A percentile compares a stretch with the other conserved stretches of the same genome.
Conservation (phyloP, 768 basidiomycete genomes). For the Pisolithus microcarpus region DNA sequence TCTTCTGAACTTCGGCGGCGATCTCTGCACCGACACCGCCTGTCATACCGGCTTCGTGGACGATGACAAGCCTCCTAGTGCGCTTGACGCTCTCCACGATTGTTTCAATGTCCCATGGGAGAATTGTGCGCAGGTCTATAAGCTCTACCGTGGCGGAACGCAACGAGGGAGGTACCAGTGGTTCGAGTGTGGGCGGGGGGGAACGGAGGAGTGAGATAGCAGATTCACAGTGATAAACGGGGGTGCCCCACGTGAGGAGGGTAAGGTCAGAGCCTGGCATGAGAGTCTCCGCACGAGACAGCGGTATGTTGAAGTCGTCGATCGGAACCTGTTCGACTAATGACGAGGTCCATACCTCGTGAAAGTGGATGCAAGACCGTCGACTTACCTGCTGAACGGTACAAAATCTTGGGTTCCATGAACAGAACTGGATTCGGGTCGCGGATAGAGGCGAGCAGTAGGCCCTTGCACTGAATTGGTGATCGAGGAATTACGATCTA, state of each 20-base stretch:
- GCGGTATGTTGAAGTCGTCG: constrained; percentile 80
- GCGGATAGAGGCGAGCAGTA: constrained; percentile 78
- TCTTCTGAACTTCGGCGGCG: constrained; percentile 82
- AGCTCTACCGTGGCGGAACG: constrained; percentile 75
- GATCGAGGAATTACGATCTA: constrained; percentile 87
- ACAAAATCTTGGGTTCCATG: constrained; percentile 92
- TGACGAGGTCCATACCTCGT: constrained; percentile 2
- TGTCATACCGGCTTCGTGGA: constrained; percentile 86
- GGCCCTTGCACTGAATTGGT: constrained; percentile 92
- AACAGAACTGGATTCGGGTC: constrained; percentile 93
- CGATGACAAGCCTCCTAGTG: constrained; percentile 80
- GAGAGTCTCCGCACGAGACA: constrained; percentile 75
- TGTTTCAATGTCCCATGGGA: constrained; percentile 84
- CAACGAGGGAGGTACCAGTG: constrained; percentile 56
- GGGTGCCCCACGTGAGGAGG: constrained; percentile 88
- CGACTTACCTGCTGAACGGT: constrained; percentile 70
- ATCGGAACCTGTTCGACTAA: constrained; percentile 87
- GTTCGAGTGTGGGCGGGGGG: constrained; percentile 57
- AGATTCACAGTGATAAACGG: constrained; percentile 81
- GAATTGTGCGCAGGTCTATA: constrained; percentile 82
- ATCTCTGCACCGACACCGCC: constrained; percentile 90
- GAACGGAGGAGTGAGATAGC: constrained; percentile 67
- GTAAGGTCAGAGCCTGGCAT: constrained; percentile 78
- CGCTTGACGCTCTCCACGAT: constrained; percentile 76
- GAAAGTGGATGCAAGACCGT: not conserved